Conservation (phyloP, 2,329 filamentous ascomycete genomes). For the Dothistroma septosporum region DNA sequence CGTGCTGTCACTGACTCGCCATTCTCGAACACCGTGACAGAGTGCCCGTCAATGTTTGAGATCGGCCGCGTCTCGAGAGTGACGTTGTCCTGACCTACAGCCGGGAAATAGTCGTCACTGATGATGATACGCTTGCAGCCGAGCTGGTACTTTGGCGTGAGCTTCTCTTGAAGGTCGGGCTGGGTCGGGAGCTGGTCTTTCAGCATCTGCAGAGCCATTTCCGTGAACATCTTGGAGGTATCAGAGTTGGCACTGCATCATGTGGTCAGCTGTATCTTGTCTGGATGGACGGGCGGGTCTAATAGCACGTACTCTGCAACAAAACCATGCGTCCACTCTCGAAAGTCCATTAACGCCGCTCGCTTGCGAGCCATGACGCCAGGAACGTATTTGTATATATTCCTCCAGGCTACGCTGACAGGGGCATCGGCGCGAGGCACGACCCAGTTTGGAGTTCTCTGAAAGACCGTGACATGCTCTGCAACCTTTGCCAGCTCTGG, state of each 20-base stretch:
- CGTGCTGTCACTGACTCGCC: conserved; percentile 16
- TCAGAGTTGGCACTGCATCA: conserved; percentile 37
- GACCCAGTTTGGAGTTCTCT: conserved; percentile 58
- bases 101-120: conserved; percentile 54
- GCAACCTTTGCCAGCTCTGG: conserved; percentile 53
- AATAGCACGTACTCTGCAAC: conserved; percentile 26
- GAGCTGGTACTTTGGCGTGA: conserved; percentile 52
- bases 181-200: conserved; percentile 45
- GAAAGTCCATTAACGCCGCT: conserved; percentile 52
- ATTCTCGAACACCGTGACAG: conserved; percentile 45
- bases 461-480: conserved; percentile 51
- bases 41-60: conserved; percentile 42
- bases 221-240: conserved; percentile 41
- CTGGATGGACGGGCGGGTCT: too few relatives aligned
- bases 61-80: conserved; percentile 51
- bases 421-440: conserved; percentile 50
- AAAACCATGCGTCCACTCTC: conserved; percentile 47
- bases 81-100: conserved; percentile 47
- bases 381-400: conserved; percentile 49
- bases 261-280: too few relatives aligned
- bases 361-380: conserved; percentile 50
- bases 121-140: conserved; percentile 56
- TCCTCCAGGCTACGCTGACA: conserved; percentile 42
- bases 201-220: conserved; percentile 39
- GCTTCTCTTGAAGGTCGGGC: conserved; percentile 50